A percentile compares a stretch with the other conserved stretches of the same genome.
Conservation (phyloP, 2,329 filamentous ascomycete genomes). For the Ceratocystis alfenasii region DNA sequence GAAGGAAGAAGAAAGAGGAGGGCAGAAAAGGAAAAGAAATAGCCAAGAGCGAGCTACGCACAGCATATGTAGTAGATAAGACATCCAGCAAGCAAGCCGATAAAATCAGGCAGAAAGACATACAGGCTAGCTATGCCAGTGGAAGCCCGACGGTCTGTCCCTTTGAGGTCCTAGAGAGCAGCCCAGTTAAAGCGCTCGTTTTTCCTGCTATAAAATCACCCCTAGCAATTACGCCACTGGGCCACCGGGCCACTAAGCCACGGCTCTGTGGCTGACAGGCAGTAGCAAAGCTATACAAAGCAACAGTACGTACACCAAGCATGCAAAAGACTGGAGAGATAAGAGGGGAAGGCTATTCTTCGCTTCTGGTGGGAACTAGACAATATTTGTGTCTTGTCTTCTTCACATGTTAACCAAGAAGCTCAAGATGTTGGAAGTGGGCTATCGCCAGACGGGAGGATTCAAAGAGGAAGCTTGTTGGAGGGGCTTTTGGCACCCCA, state of each 20-base stretch:
- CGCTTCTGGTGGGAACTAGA: background rate
- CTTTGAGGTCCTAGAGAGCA: background rate
- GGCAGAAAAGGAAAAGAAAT: background rate
- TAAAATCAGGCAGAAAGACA: conserved; percentile 2
- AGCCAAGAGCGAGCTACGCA: background rate
- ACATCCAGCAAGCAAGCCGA: background rate
- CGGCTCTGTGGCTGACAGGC: background rate
- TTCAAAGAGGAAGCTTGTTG: background rate
- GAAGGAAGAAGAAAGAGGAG: background rate
- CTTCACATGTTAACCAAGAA: background rate
- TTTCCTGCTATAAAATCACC: background rate
- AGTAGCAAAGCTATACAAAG: background rate
- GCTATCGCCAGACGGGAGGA: conserved; percentile 6
- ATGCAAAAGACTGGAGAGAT: background rate
- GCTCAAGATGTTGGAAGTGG: conserved; percentile 11
- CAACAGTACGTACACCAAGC: background rate
- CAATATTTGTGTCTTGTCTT: background rate
- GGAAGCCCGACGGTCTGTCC: background rate
- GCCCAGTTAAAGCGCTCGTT: background rate
- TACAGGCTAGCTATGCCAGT: background rate
- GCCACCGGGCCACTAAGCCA: background rate
- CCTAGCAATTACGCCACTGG: background rate
- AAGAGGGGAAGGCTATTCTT: too few relatives aligned
- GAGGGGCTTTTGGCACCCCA: conserved; percentile 7
- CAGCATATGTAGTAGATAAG: background rate